phyloP scores from a whole-genome alignment of 495 filamentous ascomycete genomes.

The Xylaria cubensis region DNA sequence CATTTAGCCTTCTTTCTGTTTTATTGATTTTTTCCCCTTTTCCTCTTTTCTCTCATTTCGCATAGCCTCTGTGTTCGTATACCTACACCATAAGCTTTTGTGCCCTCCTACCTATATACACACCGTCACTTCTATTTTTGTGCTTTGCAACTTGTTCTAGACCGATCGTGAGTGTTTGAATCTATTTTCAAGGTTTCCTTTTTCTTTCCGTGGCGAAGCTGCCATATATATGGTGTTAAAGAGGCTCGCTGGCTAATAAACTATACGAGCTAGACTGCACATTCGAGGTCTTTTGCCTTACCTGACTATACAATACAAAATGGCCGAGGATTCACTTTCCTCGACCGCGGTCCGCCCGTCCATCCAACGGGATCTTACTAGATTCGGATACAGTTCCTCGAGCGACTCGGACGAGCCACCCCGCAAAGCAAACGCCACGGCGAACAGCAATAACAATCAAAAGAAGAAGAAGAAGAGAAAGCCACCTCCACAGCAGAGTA shows the following conservation, averaged over 20 bases:
- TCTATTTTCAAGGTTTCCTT: neutral
- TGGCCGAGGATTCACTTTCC: conserved; percentile 7
- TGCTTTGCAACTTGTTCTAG: no score
- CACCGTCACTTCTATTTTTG: neutral
- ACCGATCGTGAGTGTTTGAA: no score
- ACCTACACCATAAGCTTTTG: neutral
- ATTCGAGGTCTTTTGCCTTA: neutral
- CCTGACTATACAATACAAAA: neutral
- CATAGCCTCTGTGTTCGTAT: neutral
- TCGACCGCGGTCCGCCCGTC: conserved; percentile 11
- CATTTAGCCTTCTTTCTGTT: neutral
- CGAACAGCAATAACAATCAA: conserved; percentile 32
- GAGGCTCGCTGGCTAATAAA: neutral
- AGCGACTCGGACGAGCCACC: conserved; percentile 45
- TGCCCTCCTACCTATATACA: neutral
- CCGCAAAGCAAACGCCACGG: conserved; percentile 32
- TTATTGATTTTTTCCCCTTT: neutral
- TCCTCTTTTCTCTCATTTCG: neutral
- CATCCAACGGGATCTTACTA: conserved; percentile 29
- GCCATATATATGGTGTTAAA: neutral
- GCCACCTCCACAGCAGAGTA: conserved; percentile 73
- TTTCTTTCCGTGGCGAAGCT: neutral
- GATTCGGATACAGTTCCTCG: conserved; percentile 47
- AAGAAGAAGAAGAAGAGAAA: conserved; percentile 63
- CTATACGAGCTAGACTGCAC: neutral